Evolutionary conservation across 306 rosid species (phyloP).

Genomic region (Trichosanthes truncata): DNA sequence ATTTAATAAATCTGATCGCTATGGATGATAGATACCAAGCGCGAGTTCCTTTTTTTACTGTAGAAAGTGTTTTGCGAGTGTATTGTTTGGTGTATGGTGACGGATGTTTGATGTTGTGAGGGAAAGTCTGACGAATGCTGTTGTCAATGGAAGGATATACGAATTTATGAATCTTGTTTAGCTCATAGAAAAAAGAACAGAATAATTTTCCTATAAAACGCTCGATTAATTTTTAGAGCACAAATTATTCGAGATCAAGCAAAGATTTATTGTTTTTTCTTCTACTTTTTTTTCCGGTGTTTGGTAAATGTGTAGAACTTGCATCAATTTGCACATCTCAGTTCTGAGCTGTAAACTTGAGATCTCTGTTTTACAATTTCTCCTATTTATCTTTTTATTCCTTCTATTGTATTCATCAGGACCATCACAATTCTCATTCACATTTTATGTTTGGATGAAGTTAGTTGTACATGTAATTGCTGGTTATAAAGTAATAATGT

Average conservation of each 20-base stretch:
- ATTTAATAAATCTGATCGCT: not conserved
- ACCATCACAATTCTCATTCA: not conserved
- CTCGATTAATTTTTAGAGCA: not conserved
- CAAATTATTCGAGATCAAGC: not conserved
- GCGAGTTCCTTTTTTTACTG: not conserved
- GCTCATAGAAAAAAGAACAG: not conserved
- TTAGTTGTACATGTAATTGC: not conserved
- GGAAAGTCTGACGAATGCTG: not conserved
- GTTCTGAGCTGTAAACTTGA: not conserved
- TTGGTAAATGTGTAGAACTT: not conserved
- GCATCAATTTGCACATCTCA: not conserved
- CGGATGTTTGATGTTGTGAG: not conserved
- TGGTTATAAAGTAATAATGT: not conserved
- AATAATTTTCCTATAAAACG: not conserved
- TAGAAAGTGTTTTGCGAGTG: not conserved
- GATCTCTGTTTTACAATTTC: not conserved
- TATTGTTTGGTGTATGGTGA: not conserved
- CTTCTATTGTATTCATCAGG: not conserved
- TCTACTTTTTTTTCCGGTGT: not conserved
- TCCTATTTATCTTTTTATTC: not conserved
- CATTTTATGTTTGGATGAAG: not conserved
- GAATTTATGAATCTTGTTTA: not conserved
- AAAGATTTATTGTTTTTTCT: not conserved
- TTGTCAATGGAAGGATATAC: not conserved
- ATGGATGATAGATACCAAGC: not conserved